Base-by-base conservation (phyloP, 2,329 filamentous ascomycete genomes). In the Verticillium isaacii region DNA sequence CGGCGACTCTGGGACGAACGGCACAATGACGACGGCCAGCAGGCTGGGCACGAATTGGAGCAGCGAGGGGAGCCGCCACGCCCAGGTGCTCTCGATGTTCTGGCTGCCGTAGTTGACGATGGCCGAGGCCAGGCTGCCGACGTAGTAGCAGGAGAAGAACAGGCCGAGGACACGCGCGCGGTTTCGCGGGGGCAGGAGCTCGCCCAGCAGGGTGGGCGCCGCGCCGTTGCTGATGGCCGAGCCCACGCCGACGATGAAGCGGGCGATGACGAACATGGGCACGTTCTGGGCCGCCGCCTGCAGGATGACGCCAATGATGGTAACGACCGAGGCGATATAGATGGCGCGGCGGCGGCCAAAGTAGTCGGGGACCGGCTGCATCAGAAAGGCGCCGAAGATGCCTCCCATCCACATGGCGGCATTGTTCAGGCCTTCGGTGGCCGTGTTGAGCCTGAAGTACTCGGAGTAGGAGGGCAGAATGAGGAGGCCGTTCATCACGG, bases 401-500 rank as follows among this genome's bases (percentile, higher is more conserved):
- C 77, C 76, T 12, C 83, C 83, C 57, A 86, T 82, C 66, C 79
- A 85, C n/a, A 81, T 77, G 1, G 81, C 80, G 0, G 82, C 79
- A 5, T 82, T 86, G 65, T 85, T 85, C 17, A 87, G 74, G 3
- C 80, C 82, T 0, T 76, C 81, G 0, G 82, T 84, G 0, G 80
- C 78, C 0, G 79, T 69, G n/a, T 72, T 85, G 8, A 86, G 77
- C 4, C 77, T 66, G 71, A 87, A 86, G 68, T 86, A 86, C 41
- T 83, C 75, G 0, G 76, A 79, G 68, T 86, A 87, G 0, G 78
- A 79, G 0, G 83, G 82, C 17, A 87, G 69, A 62, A 87, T 85
- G 62, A 85, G 83, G 29, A 87, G 75, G 0, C 81, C 82, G 63
- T 85, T 85, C 71, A 85, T 74, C 73, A 85, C 81, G 2, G 80